Evolutionary conservation across 2,329 filamentous ascomycete genomes (phyloP), one percentile per base, ranked within the genome.

Genomic region (Calonectria pseudoturangicola): DNA sequence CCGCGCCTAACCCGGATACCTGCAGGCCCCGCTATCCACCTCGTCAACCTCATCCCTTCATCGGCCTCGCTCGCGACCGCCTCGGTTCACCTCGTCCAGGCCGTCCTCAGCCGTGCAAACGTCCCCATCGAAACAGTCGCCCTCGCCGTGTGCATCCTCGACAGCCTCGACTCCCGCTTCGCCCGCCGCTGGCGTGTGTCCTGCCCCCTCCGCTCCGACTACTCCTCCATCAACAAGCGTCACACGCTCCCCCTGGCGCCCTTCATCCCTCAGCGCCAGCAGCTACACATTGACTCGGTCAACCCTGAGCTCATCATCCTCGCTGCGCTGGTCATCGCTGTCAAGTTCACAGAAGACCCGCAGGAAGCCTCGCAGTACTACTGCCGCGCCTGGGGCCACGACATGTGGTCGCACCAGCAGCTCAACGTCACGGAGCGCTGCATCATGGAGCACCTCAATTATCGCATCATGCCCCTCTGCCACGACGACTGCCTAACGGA

Each of bases 21-120:
- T 21, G 27, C 80, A 93, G 92, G 92, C 72, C 90, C 92, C 66
- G 91, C 92, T 74, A 89, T 91, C 62, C 91, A 93, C 79, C 88
- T 93, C 70, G 89, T 91, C 78, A 92, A 92, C 82, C 88, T 93
- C 81, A 88, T 93, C 69, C 92, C 92, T 13, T 88, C 90, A 12
- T 88, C 90, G 15, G 90, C 91, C 70, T 93, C 92, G 28, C 85
- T 92, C 71, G 87, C 88, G 71, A 85, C 85, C 1, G 87, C 92
- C 3, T 93, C 91, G 1, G 86, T 92, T 36, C 83, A 88, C 43
- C 84, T 90, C 60, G 89, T 93, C 27, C 92, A 93, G 80, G 86
- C 87, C 58, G 89, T 93, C 75, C 86, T 93, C 70, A 86, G 85
- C 70, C 88, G 90, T 74, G 88, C 91, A 70, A 84, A 87, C 67